Conservation (phyloP, 2,329 filamentous ascomycete genomes). For the Pestalotiopsis sp. region DNA sequence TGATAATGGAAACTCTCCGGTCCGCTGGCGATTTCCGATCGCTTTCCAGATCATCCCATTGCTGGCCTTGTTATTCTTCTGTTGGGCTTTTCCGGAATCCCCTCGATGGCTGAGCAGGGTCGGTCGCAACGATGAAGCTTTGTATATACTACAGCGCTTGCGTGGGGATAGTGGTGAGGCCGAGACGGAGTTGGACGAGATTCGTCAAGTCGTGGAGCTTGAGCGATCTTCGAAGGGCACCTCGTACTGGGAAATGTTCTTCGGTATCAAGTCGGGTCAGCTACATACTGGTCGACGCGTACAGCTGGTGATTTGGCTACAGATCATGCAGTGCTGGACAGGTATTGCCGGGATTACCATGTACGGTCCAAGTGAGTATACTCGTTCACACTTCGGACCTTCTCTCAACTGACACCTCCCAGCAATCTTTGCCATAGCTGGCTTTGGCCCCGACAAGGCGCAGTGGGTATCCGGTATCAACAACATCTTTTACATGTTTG, state of each 20-base stretch:
- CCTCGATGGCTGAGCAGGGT: slow-evolving; percentile 69
- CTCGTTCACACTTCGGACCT: neutral
- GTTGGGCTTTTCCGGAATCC: slow-evolving; percentile 72
- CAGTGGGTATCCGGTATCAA: slow-evolving; percentile 64
- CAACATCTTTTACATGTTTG: slow-evolving; percentile 58
- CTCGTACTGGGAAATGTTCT: slow-evolving; percentile 67
- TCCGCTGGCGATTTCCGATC: slow-evolving; percentile 70
- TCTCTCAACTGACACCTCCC: neutral
- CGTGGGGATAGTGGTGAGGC: slow-evolving; percentile 61
- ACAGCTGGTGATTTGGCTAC: slow-evolving; percentile 71
- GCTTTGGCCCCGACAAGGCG: slow-evolving; percentile 60
- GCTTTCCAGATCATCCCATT: slow-evolving; percentile 71
- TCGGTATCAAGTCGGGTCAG: slow-evolving; percentile 65
- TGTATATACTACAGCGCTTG: slow-evolving; percentile 64
- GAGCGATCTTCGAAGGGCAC: slow-evolving; percentile 61
- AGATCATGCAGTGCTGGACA: slow-evolving; percentile 72
- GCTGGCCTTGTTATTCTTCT: slow-evolving; percentile 52
- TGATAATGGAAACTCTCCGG: slow-evolving; percentile 55
- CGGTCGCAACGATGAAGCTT: slow-evolving; percentile 67
- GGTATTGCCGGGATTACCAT: slow-evolving; percentile 69
- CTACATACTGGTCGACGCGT: slow-evolving; percentile 69
- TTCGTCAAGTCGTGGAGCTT: slow-evolving; percentile 61
- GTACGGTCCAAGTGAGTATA: slow-evolving; percentile 41
- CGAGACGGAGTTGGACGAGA: slow-evolving; percentile 68
- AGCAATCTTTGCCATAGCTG: slow-evolving; percentile 66